Conservation (phyloP, 2,329 filamentous ascomycete genomes). For the Colletotrichum sublineola region DNA sequence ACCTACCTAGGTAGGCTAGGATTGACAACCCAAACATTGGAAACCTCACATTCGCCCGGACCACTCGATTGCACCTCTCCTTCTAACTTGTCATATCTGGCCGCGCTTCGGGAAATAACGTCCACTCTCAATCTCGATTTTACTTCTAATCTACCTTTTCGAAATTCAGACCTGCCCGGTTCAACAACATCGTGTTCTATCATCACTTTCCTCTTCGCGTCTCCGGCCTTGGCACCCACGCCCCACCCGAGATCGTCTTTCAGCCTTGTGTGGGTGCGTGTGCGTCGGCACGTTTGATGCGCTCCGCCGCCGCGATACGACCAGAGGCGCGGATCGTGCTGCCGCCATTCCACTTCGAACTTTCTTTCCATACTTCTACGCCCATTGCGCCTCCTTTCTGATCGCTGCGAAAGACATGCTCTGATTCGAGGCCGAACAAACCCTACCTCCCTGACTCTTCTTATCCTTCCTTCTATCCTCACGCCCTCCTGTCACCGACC, state of each 20-base stretch:
- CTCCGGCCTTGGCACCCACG: conserved; percentile 36
- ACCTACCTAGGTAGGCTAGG: neutral
- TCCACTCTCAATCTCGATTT: neutral
- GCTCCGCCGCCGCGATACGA: conserved; percentile 24
- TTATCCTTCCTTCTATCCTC: conserved; percentile 13
- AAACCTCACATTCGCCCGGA: conserved; percentile 27
- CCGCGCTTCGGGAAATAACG: neutral
- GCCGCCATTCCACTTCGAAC: conserved; percentile 12
- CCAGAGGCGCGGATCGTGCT: conserved; percentile 38
- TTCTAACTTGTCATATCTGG: conserved; percentile 17
- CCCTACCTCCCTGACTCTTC: conserved; percentile 4
- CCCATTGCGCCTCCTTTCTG: conserved; percentile 10
- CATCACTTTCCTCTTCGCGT: conserved; percentile 1
- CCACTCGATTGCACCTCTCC: conserved; percentile 22
- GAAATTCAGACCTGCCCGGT: neutral
- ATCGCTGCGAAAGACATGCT: conserved; percentile 32
- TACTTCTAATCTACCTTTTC: neutral
- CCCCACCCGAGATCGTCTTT: conserved; percentile 39
- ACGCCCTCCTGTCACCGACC: conserved; percentile 4
- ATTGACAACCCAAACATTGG: conserved; percentile 25
- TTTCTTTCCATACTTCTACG: neutral
- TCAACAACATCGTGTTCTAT: neutral
- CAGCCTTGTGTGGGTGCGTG: conserved; percentile 32
- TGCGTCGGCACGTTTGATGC: conserved; percentile 34
- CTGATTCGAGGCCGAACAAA: conserved; percentile 29